These are phyloP conservation scores for Pichia sp. DNA, from an alignment of 1,139 yeast species.

Conservation along the genomic window DNA sequence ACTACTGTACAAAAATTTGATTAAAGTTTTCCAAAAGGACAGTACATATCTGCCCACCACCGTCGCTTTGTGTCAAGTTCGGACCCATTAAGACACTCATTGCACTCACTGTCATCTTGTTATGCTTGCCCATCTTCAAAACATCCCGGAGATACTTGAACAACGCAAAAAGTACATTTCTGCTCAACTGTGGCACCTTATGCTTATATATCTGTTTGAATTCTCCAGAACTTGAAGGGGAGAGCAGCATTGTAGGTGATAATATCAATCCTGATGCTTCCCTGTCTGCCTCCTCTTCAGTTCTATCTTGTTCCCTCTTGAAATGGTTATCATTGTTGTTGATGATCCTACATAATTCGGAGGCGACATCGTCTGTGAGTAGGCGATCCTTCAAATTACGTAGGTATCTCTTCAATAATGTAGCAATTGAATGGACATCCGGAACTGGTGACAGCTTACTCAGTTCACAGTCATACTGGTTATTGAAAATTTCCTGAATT, in stretches of 20 bases:
- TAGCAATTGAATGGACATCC: slow-evolving; percentile 35
- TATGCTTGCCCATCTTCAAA: slow-evolving; percentile 55
- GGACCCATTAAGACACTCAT: slow-evolving; percentile 34
- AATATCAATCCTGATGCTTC: background rate
- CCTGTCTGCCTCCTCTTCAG: background rate
- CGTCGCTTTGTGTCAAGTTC: slow-evolving; percentile 31
- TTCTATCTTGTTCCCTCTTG: background rate
- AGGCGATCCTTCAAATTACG: slow-evolving; percentile 30
- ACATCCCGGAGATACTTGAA: slow-evolving; percentile 66
- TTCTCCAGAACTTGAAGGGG: slow-evolving; percentile 8
- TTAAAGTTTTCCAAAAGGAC: slow-evolving; percentile 30
- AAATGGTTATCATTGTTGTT: slow-evolving; percentile 15
- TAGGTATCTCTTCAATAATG: slow-evolving; percentile 32
- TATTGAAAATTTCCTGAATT: slow-evolving; percentile 60
- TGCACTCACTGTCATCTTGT: slow-evolving; percentile 68
- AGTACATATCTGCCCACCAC: slow-evolving; percentile 31
- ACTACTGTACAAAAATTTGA: slow-evolving; percentile 20
- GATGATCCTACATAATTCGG: slow-evolving; percentile 24
- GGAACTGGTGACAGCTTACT: slow-evolving; percentile 24
- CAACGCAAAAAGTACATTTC: slow-evolving; percentile 58
- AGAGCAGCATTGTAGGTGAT: slow-evolving; percentile 11
- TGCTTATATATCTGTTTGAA: slow-evolving; percentile 20
- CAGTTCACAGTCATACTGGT: slow-evolving; percentile 64
- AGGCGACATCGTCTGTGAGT: slow-evolving; percentile 28
- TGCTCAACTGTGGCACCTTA: slow-evolving; percentile 44